Evolutionary conservation across 495 filamentous ascomycete genomes (phyloP), one percentile per base, ranked within the genome.

Genomic region (Aspergillus steynii): DNA sequence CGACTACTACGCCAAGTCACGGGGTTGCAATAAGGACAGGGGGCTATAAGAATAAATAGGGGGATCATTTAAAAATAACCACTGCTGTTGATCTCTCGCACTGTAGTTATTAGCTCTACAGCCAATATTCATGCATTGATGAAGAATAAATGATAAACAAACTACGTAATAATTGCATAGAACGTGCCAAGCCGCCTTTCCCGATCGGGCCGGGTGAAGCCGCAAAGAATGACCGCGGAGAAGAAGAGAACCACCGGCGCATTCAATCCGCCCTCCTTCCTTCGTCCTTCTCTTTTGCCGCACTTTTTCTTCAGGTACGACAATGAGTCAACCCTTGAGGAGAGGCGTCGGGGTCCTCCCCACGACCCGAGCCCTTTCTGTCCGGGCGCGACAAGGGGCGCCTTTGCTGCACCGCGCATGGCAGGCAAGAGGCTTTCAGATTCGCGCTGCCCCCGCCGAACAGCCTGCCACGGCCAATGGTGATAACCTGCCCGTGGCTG

Each of bases 401-500:
- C 49, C 69, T 63, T 55, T 65, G 56, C 56, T 63, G 64, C 65
- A 53, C 53, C 63, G 59, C 57, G 61, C 32, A 66, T 62, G 63
- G 46, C 76, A 79, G 62, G 58, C 71, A 42, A 73, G 77, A 73
- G 70, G 62, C 63, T 58, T 81, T 52, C 78, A 81, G 61, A 79
- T 81, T 70, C 77, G 76, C 61, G 73, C 78, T 37, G 66, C 77
- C 53, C 74, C 77, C 6, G 69, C 73, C 58, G 73, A 68, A 51
- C 70, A 75, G 60, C 67, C 66, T 50, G 62, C 74, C 29, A 63
- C 74, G 49, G 67, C 68, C 54, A 77, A 77, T 58, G 76, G 76
- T 48, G 67, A 72, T 51, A 58, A 74, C 57, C 63, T 81, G 29
- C 77, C 78, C 54, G 69, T 81, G 56, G 72, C 73, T 45, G 70